Base-by-base conservation (phyloP, 2,329 filamentous ascomycete genomes). In the Cylindrodendrum hubeiense region DNA sequence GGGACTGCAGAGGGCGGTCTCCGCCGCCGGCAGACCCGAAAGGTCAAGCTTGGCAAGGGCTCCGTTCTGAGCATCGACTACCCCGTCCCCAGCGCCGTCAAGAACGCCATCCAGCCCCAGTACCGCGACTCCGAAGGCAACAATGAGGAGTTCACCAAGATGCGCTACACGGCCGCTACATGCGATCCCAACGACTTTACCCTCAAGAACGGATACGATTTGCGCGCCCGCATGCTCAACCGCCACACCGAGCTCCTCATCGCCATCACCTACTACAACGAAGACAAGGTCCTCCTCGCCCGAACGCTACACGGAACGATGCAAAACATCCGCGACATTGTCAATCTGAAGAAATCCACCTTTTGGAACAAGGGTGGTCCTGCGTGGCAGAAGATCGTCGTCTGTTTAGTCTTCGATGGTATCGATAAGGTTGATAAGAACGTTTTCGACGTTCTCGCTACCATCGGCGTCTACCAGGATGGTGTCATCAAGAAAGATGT, bases 361-460 rank as follows among this genome's bases (percentile, higher is more conserved):
- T 53, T 60, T 10, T 60, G 58, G 58, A 47, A 54, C 5, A 54
- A 54, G 15, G 58, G 51, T 13, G 39, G 47, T 8, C 57, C 47
- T 19, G 49, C 58, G 4, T 60, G 58, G 58, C 58, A 60, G 41
- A 60, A 60, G 5, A 60, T 60, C 3, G 58, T 60, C 28, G 58
- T 60, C 24, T 54, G 58, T n/a, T 7, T 60, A 19, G 50, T 60
- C 2, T 54, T 60, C 26, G 58, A 60, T 30, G 58, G 58, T 22
- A 47, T 53, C 7, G 58, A 54, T 2, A 24, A 47, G 21, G 39
- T 28, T 6, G 58, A 60, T 6, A 37, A 60, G 19, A 39, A 22
- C 7, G 58, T 46, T 10, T 21, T 60, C 7, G 58, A 60, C 15
- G 22, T 60, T 6, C 58, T 60, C 4, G 51, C 58, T 3, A 37